phyloP scores from a whole-genome alignment of 768 basidiomycete species.

The Cystobasidium onofrii region DNA sequence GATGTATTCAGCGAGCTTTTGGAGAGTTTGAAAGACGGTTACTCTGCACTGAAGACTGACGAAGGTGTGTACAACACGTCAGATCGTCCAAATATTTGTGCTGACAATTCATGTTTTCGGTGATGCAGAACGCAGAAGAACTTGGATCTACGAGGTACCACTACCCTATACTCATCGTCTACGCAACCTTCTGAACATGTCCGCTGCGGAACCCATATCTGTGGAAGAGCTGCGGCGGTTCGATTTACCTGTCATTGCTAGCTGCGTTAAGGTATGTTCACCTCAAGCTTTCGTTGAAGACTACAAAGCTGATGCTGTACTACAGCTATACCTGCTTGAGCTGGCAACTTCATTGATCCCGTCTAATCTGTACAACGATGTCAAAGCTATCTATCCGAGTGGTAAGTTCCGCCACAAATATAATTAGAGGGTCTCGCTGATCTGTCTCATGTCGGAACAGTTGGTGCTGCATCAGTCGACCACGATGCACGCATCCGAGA shows the following conservation, averaged over 20 bases:
- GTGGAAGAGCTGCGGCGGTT: constrained; percentile 56
- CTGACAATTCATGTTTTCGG: constrained; percentile 3
- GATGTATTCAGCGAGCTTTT: constrained; percentile 17
- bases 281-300: too few species aligned
- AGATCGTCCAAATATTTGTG: neutral
- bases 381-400: constrained; percentile 72
- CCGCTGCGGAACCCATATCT: neutral
- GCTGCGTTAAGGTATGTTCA: constrained; percentile 64
- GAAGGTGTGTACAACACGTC: constrained; percentile 24
- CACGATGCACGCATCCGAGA: constrained; percentile 41
- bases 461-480: constrained; percentile 48
- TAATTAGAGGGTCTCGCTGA: neutral
- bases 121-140: constrained; percentile 26
- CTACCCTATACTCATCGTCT: constrained; percentile 23
- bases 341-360: constrained; percentile 74
- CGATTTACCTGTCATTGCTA: constrained; percentile 78
- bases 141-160: constrained; percentile 34
- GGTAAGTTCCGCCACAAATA: constrained; percentile 1
- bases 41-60: constrained; percentile 8
- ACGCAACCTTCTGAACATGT: constrained; percentile 18
- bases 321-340: constrained; percentile 60
- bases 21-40: constrained; percentile 24
- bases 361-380: constrained; percentile 87
- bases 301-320: constrained; percentile 77
- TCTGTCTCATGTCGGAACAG: constrained; percentile 44